Evolutionary conservation across 441 rosid species (phyloP).

Genomic region (Dalechampia spathulata): DNA sequence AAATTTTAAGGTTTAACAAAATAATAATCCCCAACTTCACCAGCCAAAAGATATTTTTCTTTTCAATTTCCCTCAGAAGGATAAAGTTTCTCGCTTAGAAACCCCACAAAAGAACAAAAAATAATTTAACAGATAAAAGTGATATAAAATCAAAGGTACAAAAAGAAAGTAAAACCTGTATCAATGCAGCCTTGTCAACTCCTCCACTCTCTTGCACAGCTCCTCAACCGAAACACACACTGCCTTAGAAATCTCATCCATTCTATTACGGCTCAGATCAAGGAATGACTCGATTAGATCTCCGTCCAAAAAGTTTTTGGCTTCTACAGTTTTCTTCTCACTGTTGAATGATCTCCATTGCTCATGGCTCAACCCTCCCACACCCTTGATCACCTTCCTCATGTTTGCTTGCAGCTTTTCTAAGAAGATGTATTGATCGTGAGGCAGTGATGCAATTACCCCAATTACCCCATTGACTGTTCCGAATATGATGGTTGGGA

Average conservation of each 20-base stretch:
- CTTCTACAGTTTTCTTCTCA: conserved; percentile 79
- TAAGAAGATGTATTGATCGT: conserved; percentile 62
- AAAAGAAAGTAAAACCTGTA: too few species aligned
- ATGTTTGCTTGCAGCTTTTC: conserved; percentile 74
- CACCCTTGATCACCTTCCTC: conserved; percentile 87
- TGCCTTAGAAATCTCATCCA: conserved; percentile 78
- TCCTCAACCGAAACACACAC: conserved; percentile 75
- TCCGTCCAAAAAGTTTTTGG: conserved; percentile 77
- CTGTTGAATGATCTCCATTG: conserved; percentile 94
- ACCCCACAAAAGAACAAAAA: too few species aligned
- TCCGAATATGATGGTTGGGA: conserved; percentile 78
- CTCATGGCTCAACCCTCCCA: conserved; percentile 87
- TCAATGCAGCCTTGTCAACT: conserved; percentile 87
- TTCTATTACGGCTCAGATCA: conserved; percentile 60
- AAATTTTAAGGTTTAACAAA: too few species aligned
- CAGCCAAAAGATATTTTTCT: too few species aligned
- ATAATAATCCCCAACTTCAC: too few species aligned
- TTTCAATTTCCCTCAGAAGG: too few species aligned
- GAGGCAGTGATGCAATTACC: conserved; percentile 85
- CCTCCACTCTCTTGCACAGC: conserved; percentile 81
- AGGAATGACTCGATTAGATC: conserved; percentile 86
- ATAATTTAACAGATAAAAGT: too few species aligned
- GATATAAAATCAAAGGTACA: too few species aligned
- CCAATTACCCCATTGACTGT: conserved; percentile 92
- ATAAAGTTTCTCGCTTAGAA: too few species aligned